phyloP scores from a whole-genome alignment of 441 rosid genomes.

The Adansonia gregorii region DNA sequence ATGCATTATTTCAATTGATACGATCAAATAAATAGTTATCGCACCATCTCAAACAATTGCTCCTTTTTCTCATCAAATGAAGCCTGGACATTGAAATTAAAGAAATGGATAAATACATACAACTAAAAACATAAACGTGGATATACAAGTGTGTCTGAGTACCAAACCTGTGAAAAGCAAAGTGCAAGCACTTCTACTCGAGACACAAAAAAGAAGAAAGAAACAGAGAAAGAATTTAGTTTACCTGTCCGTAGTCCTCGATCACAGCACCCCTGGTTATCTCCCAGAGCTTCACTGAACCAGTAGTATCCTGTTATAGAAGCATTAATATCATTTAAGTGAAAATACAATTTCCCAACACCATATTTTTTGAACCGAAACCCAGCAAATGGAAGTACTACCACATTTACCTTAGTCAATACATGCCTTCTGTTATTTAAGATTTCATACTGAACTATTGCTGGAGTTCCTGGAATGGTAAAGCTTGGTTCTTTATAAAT shows the following conservation, averaged over 20 bases:
- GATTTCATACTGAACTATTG: conserved; percentile 91
- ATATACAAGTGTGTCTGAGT: not conserved
- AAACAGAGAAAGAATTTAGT: conserved; percentile 22
- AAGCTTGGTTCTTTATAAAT: conserved; percentile 78
- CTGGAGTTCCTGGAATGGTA: conserved; percentile 82
- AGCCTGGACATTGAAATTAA: conserved; percentile 52
- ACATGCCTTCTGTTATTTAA: conserved; percentile 94
- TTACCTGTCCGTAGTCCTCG: conserved; percentile 93
- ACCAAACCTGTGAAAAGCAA: conserved; percentile 8
- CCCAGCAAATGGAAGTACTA: not conserved
- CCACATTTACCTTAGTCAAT: conserved; percentile 76
- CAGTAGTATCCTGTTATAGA: conserved; percentile 77
- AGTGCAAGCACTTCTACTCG: not conserved
- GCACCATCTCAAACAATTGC: conserved; percentile 91
- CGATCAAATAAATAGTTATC: conserved; percentile 17
- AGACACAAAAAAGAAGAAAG: conserved; percentile 9
- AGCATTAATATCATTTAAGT: conserved; percentile 29
- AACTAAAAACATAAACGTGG: not conserved
- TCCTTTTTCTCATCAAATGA: conserved; percentile 93
- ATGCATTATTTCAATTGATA: not conserved
- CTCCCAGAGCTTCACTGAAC: conserved; percentile 96
- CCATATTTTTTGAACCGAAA: not conserved
- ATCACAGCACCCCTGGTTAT: conserved; percentile 82
- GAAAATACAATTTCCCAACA: conserved; percentile 22
- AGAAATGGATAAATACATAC: not conserved